Evolutionary conservation across 139 green algal species (phyloP).

Genomic region (Coelastrella sp.): DNA sequence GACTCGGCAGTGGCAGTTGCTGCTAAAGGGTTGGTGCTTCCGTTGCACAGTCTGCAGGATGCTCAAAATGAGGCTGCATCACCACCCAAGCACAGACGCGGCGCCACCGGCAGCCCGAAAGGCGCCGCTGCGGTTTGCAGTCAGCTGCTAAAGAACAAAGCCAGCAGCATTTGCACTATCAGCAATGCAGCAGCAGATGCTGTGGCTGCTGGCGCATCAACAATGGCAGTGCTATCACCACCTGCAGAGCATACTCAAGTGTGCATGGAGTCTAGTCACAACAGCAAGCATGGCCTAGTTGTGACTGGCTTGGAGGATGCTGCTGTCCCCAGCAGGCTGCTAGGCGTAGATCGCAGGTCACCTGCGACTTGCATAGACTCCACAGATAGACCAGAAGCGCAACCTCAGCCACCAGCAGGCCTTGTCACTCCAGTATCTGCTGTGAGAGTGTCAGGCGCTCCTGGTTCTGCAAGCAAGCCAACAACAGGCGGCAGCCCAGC

Average conservation of each 20-base stretch:
- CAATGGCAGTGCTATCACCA: neutral
- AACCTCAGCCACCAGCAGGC: neutral
- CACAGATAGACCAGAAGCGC: neutral
- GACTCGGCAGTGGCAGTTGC: conserved; percentile 30
- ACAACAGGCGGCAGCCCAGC: conserved; percentile 1
- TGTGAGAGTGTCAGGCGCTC: neutral
- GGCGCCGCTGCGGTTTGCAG: conserved; percentile 27
- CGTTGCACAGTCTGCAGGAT: neutral
- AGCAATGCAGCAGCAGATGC: neutral
- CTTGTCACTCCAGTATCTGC: neutral
- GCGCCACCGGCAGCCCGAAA: conserved; percentile 20
- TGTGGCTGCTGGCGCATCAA: neutral
- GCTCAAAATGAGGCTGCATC: neutral
- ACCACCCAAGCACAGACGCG: conserved; percentile 37
- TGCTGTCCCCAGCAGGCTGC: neutral
- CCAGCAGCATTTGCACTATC: conserved; percentile 22
- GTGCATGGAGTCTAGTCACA: no score
- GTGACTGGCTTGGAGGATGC: neutral
- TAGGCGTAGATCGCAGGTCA: neutral
- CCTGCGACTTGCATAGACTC: neutral
- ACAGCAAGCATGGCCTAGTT: neutral
- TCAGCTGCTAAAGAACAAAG: conserved; percentile 28
- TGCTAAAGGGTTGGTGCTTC: conserved; percentile 22
- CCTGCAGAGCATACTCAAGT: neutral
- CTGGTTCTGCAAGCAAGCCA: neutral